phyloP scores from a whole-genome alignment of 345 rosid genomes.

The Ricinus communis region DNA sequence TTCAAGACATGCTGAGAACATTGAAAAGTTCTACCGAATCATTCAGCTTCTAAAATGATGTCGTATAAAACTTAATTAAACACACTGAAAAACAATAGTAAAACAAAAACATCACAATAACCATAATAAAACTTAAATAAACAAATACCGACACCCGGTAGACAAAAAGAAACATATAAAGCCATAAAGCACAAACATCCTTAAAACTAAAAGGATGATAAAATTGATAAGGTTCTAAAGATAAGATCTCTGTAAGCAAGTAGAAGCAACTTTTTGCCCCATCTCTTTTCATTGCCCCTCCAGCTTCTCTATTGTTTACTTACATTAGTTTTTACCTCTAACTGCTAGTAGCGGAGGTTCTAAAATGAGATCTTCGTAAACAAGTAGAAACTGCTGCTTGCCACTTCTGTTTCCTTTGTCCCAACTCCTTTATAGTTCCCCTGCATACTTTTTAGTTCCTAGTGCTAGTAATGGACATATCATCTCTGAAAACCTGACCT shows the following conservation, averaged over 20 bases:
- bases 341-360: not conserved
- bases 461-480: not conserved
- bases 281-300: not conserved
- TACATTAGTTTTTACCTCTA: not conserved
- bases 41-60: no score
- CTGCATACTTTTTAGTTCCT: not conserved
- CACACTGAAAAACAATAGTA: not conserved
- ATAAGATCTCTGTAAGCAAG: not conserved
- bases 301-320: not conserved
- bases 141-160: not conserved
- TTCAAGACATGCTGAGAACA: no score
- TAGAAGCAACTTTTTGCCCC: not conserved
- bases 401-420: not conserved
- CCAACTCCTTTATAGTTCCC: not conserved
- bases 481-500: not conserved
- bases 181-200: not conserved
- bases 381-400: conserved; percentile 2
- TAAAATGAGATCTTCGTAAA: not conserved
- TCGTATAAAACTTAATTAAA: no score
- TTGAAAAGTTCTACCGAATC: no score
- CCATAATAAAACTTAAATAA: not conserved
- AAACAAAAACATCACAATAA: not conserved
- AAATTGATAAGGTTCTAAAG: not conserved
- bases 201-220: not conserved
- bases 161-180: not conserved